Conservation (phyloP, 208 protist genomes). For the Acanthamoeba castellanii region DNA sequence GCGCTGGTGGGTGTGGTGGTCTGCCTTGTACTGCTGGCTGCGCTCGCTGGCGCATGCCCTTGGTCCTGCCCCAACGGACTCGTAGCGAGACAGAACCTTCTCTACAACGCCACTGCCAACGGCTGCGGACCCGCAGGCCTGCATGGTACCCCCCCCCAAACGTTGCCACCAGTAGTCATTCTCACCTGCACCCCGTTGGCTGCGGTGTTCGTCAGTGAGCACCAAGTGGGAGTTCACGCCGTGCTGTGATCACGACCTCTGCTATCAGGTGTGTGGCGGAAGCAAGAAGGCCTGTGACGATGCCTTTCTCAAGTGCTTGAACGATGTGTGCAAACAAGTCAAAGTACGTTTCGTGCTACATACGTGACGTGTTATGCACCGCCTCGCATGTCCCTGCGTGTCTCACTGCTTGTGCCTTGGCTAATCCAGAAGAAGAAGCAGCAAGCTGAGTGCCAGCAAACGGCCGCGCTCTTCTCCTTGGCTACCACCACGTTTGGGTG, state of each 20-base stretch:
- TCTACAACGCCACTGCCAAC: background rate
- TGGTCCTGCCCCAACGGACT: background rate
- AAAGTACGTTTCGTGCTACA: background rate
- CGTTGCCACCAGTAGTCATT: background rate
- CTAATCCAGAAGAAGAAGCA: background rate
- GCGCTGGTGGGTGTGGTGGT: no score
- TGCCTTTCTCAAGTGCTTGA: background rate
- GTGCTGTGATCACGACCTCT: conserved; percentile 13
- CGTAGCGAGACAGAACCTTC: background rate
- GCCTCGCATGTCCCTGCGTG: background rate
- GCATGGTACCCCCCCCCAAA: background rate
- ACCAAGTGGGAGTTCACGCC: background rate
- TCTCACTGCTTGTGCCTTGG: no score
- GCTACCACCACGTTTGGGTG: background rate
- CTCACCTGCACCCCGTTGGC: background rate
- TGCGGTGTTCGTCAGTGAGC: background rate
- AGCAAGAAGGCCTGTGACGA: conserved; percentile 23
- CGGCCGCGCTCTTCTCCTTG: background rate
- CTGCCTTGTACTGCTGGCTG: background rate
- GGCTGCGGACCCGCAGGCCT: conserved; percentile 20
- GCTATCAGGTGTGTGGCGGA: conserved; percentile 1
- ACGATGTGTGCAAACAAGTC: background rate
- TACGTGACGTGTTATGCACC: background rate
- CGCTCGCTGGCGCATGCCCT: background rate
- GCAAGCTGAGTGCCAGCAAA: background rate